Evolutionary conservation across 1,284 basidiomycete genomes (phyloP).

Genomic region (Grifola frondosa): DNA sequence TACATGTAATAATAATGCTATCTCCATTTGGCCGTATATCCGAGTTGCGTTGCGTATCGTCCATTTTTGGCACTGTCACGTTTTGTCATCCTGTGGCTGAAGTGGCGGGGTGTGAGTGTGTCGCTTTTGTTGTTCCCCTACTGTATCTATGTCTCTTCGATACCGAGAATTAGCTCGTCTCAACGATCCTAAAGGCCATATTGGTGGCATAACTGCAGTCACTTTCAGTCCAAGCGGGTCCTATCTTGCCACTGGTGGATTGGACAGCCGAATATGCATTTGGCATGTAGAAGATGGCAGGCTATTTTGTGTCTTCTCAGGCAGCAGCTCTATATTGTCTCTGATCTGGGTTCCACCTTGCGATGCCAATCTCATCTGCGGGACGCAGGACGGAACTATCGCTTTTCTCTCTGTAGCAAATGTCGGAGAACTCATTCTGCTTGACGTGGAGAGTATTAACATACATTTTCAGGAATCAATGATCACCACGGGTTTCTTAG

Average conservation of each 20-base stretch:
- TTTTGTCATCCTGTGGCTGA: no score
- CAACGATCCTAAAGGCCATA: no score
- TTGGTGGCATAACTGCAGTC: constrained; percentile 1
- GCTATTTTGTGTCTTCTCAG: background rate
- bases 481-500: constrained; percentile 2
- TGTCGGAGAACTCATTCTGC: background rate
- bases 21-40: no score
- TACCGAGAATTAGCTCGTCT: no score
- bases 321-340: background rate
- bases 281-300: background rate
- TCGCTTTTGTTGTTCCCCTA: no score
- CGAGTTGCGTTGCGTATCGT: no score
- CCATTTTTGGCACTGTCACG: no score
- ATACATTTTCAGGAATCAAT: background rate
- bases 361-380: background rate
- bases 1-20: no score
- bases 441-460: no score
- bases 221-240: constrained; percentile 5
- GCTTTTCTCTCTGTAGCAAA: background rate
- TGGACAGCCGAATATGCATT: constrained; percentile 4
- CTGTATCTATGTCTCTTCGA: no score
- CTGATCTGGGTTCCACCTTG: constrained; percentile 2
- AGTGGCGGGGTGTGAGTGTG: no score
- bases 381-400: constrained; percentile 1
- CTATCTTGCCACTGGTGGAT: constrained; percentile 4